Percentiles rank a stretch among this genome's conserved stretches.
Conservation (phyloP, 148 eudicot genomes). For the Rhododendron mucronatum region DNA sequence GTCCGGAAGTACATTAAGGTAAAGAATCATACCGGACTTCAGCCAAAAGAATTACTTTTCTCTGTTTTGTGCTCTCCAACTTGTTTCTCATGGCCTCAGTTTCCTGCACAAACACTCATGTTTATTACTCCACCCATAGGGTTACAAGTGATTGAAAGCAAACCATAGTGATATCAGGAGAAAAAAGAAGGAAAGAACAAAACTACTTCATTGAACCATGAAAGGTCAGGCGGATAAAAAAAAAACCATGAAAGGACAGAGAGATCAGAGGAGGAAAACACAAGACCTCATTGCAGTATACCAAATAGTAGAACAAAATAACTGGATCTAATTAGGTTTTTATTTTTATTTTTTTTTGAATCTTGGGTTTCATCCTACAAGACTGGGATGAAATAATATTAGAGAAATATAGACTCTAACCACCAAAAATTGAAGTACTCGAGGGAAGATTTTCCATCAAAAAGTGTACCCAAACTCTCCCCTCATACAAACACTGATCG, state of each 20-base stretch:
- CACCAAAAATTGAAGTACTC: background rate
- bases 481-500: background rate
- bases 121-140: background rate
- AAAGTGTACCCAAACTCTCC: background rate
- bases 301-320: background rate
- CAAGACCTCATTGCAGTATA: background rate
- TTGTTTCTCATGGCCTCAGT: constrained; percentile 26
- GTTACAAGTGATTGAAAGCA: background rate
- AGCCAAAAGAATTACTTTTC: constrained; percentile 36
- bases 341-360: too few species aligned
- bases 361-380: background rate
- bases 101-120: constrained; percentile 28
- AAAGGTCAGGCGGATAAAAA: background rate
- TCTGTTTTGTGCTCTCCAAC: constrained; percentile 29
- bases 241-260: background rate
- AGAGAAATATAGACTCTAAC: background rate
- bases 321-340: background rate
- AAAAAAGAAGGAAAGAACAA: background rate
- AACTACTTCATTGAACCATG: background rate
- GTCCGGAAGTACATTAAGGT: background rate
- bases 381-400: background rate
- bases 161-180: background rate
- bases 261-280: background rate
- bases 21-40: constrained; percentile 33
- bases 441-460: background rate